Evolutionary conservation across 208 protist genomes (phyloP).

Genomic region (Acanthamoeba healyi): DNA sequence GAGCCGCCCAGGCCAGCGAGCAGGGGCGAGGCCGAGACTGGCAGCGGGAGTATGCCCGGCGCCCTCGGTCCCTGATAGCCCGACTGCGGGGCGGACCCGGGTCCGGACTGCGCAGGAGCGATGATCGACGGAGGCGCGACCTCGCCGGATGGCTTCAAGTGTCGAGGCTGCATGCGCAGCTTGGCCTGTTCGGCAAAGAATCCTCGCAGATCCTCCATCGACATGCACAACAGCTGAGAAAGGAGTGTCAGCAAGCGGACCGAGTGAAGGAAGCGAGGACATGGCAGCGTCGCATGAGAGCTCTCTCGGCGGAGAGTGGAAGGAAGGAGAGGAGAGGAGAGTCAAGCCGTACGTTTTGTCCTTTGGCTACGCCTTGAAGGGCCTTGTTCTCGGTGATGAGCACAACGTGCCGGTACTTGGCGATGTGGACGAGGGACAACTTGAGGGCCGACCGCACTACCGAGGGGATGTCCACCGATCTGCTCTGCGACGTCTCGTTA

Average conservation of each 20-base stretch:
- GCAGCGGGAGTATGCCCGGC: not conserved
- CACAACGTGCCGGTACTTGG: conserved; percentile 49
- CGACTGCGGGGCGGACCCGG: not conserved
- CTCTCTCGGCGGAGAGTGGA: not conserved
- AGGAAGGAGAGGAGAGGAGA: not conserved
- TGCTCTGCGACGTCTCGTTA: conserved; percentile 55
- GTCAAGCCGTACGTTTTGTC: conserved; percentile 1
- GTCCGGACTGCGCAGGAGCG: not conserved
- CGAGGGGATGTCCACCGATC: conserved; percentile 46
- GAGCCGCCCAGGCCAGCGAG: not conserved
- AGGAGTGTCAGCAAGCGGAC: not conserved
- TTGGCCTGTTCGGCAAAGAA: conserved; percentile 58
- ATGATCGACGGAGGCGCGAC: not conserved
- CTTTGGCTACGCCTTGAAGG: conserved; percentile 22
- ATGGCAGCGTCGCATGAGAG: too few species aligned
- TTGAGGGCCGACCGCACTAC: conserved; percentile 60
- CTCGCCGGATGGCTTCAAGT: not conserved
- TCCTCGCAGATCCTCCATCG: conserved; percentile 1
- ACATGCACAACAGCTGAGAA: conserved; percentile 53
- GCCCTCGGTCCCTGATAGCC: not conserved
- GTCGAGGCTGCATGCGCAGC: not conserved
- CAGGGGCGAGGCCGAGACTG: not conserved
- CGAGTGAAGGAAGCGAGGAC: not conserved
- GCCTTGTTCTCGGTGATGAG: conserved; percentile 63
- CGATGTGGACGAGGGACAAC: conserved; percentile 55